Evolutionary conservation across 805 yeast genomes (phyloP).

Genomic region (Kuraishia cidri): DNA sequence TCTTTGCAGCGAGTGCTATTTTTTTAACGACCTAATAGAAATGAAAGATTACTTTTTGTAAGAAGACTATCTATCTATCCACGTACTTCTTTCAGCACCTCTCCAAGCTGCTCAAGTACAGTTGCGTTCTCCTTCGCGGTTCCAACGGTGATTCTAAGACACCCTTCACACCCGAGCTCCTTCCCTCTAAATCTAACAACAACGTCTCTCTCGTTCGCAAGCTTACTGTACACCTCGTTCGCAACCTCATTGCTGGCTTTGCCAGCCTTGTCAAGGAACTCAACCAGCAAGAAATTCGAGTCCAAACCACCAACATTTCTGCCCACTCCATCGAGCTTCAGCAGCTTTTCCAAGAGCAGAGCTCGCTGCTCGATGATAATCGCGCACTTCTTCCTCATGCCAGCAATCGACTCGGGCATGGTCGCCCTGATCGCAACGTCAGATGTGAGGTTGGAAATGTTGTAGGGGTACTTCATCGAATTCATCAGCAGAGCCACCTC

Average conservation of each 20-base stretch:
- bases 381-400: constrained; percentile 48
- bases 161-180: constrained; percentile 86
- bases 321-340: constrained; percentile 56
- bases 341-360: constrained; percentile 42
- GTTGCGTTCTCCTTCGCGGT: constrained; percentile 72
- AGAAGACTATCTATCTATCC: too few relatives aligned
- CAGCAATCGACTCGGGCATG: constrained; percentile 39
- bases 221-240: constrained; percentile 45
- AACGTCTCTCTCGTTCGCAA: constrained; percentile 68
- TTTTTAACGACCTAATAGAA: too few relatives aligned
- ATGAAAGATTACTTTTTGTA: too few relatives aligned
- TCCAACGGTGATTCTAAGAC: constrained; percentile 82
- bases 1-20: too few relatives aligned
- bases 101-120: background rate
- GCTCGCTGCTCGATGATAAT: constrained; percentile 47
- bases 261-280: constrained; percentile 55
- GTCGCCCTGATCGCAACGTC: constrained; percentile 72
- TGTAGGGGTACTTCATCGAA: constrained; percentile 94
- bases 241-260: constrained; percentile 66
- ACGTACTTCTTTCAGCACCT: background rate
- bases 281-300: constrained; percentile 76
- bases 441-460: constrained; percentile 77
- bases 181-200: constrained; percentile 89
- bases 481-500: constrained; percentile 64
- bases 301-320: constrained; percentile 74